phyloP scores from a whole-genome alignment of 2,329 filamentous ascomycete genomes.

The Camillea tinctor region DNA sequence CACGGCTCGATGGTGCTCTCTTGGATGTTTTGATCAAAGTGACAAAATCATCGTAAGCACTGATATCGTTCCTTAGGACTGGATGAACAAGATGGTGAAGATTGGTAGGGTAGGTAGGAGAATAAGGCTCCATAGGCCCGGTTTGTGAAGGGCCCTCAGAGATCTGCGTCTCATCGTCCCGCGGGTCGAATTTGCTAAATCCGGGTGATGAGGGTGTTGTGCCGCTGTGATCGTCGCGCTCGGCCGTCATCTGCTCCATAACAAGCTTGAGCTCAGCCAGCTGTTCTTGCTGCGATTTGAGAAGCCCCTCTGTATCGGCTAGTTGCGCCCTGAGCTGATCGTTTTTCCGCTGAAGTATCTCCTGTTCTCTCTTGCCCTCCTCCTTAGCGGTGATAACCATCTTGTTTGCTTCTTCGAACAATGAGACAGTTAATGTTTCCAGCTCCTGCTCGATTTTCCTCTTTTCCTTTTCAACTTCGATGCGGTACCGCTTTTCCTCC shows the following conservation, averaged over 20 bases:
- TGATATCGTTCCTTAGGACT: conserved; percentile 77
- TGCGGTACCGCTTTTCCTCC: conserved; percentile 65
- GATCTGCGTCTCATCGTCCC: conserved; percentile 43
- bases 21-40: conserved; percentile 70
- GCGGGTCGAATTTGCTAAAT: conserved; percentile 64
- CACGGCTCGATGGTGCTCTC: conserved; percentile 60
- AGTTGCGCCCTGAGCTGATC: conserved; percentile 85
- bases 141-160: conserved; percentile 37
- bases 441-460: conserved; percentile 89
- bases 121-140: conserved; percentile 42
- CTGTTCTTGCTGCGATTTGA: conserved; percentile 91
- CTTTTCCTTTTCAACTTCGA: conserved; percentile 72
- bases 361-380: conserved; percentile 81
- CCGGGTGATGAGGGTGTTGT: conserved; percentile 82
- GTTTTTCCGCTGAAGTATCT: conserved; percentile 77
- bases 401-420: conserved; percentile 98
- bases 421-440: conserved; percentile 81
- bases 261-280: conserved; percentile 86
- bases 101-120: conserved; percentile 62
- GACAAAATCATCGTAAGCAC: conserved; percentile 81
- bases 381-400: conserved; percentile 94
- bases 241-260: conserved; percentile 80
- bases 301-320: conserved; percentile 78
- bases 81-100: conserved; percentile 83
- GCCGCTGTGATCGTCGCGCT: conserved; percentile 70